Base-by-base conservation (phyloP, 1,139 yeast genomes). In the Geotrichum klebahnii region DNA sequence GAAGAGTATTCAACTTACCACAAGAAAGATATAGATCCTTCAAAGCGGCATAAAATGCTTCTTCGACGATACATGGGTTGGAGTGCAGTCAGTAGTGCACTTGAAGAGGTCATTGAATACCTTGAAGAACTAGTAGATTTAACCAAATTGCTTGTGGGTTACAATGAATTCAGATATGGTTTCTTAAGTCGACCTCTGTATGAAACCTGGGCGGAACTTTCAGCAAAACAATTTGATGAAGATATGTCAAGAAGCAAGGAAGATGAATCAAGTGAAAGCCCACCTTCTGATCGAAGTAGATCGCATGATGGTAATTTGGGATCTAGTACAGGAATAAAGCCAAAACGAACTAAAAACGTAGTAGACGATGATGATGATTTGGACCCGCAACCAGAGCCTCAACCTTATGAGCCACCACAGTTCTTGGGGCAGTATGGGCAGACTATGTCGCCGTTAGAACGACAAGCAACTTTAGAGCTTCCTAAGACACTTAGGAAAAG, bases 21-120 rank as follows among this genome's bases (percentile, higher is more conserved):
- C 12, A 53, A 40, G 46, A 50, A 24, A 48, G 31, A 40, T 10
- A 42, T 39, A 43, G 42, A 2, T 61, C 24, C 24, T 37, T 28
- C 23, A n/a, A 23, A n/a, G 40, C 29, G 34, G 20, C 50, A 45
- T 29, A 40, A 55, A 33, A 53, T 65, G 19, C 57, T 72, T n/a
- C 68, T 69, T 45, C 72, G 68, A 48, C 70, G 68, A 51, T 72
- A 72, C 54, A 63, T 76, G 60, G 68, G 76, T 46, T 76, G 80
- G 80, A 76, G 75, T 56, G 80, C 80, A 1, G 64, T 77, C 0
- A 71, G 73, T 51, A 71, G 77, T 2, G 77, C 78, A 0, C 59
- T 72, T 2, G 79, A 74, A 51, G 80, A 76, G 56, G 66, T 76
- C 29, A 74, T 76, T 41, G 77, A 72, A 46, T 76, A 74, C 55